Percentiles rank a stretch among this genome's conserved stretches.
These are phyloP conservation scores for Gnaphalium uliginosum DNA, from an alignment of 129 eudicot species.

Conservation along the genomic window DNA sequence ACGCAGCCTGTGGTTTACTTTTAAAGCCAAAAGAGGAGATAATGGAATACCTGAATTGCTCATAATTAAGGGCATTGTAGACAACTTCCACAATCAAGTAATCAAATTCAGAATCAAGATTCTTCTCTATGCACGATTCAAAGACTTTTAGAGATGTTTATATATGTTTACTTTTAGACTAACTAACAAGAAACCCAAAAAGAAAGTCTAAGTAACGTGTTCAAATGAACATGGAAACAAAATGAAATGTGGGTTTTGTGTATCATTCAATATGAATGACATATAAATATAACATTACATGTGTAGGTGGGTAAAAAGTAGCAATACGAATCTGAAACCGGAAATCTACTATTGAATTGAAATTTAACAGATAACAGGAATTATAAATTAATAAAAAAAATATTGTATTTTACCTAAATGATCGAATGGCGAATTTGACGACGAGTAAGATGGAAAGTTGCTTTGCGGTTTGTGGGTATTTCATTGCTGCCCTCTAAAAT, in stretches of 20 bases:
- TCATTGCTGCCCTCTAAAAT: too few species aligned
- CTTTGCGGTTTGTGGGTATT: too few species aligned
- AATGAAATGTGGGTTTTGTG: slow-evolving; percentile 29
- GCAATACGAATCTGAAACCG: too few species aligned
- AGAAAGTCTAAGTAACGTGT: neutral
- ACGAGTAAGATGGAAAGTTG: too few species aligned
- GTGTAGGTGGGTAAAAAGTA: slow-evolving; percentile 3
- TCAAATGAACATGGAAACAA: slow-evolving; percentile 13
- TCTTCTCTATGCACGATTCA: neutral
- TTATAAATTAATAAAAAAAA: too few species aligned
- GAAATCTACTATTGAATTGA: too few species aligned
- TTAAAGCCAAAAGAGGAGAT: slow-evolving; percentile 35
- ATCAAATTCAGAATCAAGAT: slow-evolving; percentile 15
- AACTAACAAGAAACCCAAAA: neutral
- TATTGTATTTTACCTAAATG: too few species aligned
- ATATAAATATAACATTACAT: slow-evolving; percentile 9
- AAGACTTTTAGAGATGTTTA: neutral
- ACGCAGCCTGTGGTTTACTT: slow-evolving; percentile 32
- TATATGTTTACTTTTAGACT: slow-evolving; percentile 4
- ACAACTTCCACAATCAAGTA: slow-evolving; percentile 9
- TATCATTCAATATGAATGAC: slow-evolving; percentile 37
- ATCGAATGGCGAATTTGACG: too few species aligned
- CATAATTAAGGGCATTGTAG: slow-evolving; percentile 19
- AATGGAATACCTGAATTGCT: slow-evolving; percentile 17
- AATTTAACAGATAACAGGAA: too few species aligned